Evolutionary conservation across 768 basidiomycete species (phyloP), one percentile per base, ranked within the genome.

Genomic region (Trametes meyenii): DNA sequence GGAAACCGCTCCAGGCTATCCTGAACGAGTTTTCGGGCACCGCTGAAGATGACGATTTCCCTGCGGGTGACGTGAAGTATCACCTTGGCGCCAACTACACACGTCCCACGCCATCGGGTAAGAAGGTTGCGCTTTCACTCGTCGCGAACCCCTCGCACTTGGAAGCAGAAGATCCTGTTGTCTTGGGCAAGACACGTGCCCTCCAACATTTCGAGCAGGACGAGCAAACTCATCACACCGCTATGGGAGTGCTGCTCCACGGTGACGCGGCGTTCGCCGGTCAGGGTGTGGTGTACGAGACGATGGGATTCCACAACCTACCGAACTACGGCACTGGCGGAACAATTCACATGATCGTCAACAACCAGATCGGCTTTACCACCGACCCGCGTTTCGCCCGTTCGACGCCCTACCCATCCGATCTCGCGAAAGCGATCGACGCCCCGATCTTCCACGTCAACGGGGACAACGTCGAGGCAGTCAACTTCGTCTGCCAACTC

Each of bases 361-460:
- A 98, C 82, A 98, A 98, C 77, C 96, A 98, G 73, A 96, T 98
- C 62, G 96, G 96, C 60, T 99, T 99, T 81, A 99, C 97, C 52
- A 99, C 97, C 36, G 96, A 98, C 72, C 97, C 97, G 48, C 89
- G 96, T 59, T 97, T 98, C 79, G 81, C 96, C 48, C 95, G 97
- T 60, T 98, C 96, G 17, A 99, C 97, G 3, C 92, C 97, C 50
- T 98, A 99, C 78, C 92, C 92, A 13, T 98, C 96, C 56, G 97
- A 99, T 72, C 92, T 99, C 66, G 97, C 97, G 64, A 99, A 99
- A 76, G 88, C 94, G 50, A 98, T 98, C 72, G 97, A 99, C 69
- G 84, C 97, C 0, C 96, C 96, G 52, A 98, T 98, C 76, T 96
- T 99, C 88, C 96, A 99, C 75, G 96, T 98, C 70, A 99, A 99